phyloP scores from a whole-genome alignment of 2,329 filamentous ascomycete species.

The Diplodia seriata region DNA sequence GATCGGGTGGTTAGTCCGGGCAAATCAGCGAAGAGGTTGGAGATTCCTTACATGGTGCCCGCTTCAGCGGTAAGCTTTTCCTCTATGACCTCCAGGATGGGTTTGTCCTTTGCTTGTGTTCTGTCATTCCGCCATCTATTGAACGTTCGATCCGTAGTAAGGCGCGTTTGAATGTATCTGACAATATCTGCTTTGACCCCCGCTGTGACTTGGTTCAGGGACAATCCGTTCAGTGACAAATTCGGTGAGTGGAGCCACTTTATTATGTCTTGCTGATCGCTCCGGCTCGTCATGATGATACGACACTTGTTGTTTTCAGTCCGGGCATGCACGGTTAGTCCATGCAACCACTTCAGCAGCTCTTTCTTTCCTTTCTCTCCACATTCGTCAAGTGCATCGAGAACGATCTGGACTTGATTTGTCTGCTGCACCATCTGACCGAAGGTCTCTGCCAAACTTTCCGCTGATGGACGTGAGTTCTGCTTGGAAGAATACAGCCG shows the following conservation, averaged over 20 bases:
- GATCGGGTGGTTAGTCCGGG: background rate
- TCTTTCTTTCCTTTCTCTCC: too few species aligned
- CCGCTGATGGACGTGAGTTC: background rate
- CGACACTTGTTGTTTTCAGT: background rate
- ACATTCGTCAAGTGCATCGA: conserved; percentile 12
- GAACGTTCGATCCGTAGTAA: too few species aligned
- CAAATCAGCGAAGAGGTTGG: background rate
- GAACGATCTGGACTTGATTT: background rate
- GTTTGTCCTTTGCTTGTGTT: too few species aligned
- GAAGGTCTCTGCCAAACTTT: background rate
- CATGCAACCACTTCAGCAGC: background rate
- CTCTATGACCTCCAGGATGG: too few species aligned
- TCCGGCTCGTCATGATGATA: background rate
- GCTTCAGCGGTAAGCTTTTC: background rate
- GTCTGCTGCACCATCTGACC: background rate
- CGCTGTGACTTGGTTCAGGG: background rate
- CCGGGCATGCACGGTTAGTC: accelerated
- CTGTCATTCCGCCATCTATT: too few species aligned
- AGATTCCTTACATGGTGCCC: background rate
- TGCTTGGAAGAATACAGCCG: too few species aligned
- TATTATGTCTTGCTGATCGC: background rate
- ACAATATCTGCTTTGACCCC: background rate
- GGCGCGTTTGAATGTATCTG: background rate
- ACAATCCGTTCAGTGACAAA: background rate
- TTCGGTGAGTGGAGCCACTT: background rate